phyloP scores from a whole-genome alignment of 2,329 filamentous ascomycete species.

The Alternaria sp. region DNA sequence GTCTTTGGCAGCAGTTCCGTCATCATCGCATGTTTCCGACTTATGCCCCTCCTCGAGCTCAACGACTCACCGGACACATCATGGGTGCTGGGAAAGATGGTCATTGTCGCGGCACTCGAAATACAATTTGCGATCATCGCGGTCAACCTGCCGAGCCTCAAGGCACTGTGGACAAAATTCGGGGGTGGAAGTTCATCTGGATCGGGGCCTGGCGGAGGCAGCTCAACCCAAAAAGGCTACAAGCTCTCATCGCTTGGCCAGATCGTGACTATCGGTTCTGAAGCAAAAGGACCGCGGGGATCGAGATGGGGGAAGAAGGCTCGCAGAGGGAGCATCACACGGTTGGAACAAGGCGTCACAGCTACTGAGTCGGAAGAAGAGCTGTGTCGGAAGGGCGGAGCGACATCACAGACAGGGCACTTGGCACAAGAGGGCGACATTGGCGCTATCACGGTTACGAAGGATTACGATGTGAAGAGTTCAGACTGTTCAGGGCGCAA shows the following conservation, averaged over 20 bases:
- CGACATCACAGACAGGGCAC: not conserved
- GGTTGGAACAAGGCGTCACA: not conserved
- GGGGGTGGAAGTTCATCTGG: not conserved
- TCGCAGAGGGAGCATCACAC: not conserved
- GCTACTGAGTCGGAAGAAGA: not conserved
- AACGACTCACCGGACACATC: slow-evolving; percentile 32
- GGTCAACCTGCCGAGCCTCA: slow-evolving; percentile 41
- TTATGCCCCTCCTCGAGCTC: slow-evolving; percentile 32
- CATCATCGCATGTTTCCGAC: slow-evolving; percentile 24
- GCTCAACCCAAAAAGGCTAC: not conserved
- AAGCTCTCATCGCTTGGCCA: not conserved
- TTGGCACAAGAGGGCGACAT: not conserved
- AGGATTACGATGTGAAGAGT: not conserved
- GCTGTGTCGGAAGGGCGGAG: not conserved
- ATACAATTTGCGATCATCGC: slow-evolving; percentile 43
- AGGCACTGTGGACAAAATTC: slow-evolving; percentile 37
- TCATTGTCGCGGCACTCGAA: slow-evolving; percentile 41
- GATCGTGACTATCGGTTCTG: not conserved
- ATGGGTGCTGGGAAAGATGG: slow-evolving; percentile 40
- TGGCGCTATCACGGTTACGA: not conserved
- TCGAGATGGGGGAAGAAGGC: not conserved
- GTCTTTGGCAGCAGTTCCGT: slow-evolving; percentile 37
- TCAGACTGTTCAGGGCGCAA: not conserved
- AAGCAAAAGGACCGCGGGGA: not conserved
- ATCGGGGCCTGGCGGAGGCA: not conserved